Evolutionary conservation across 768 basidiomycete species (phyloP), one percentile per base, ranked within the genome.

Genomic region (Hericium rajendrae): DNA sequence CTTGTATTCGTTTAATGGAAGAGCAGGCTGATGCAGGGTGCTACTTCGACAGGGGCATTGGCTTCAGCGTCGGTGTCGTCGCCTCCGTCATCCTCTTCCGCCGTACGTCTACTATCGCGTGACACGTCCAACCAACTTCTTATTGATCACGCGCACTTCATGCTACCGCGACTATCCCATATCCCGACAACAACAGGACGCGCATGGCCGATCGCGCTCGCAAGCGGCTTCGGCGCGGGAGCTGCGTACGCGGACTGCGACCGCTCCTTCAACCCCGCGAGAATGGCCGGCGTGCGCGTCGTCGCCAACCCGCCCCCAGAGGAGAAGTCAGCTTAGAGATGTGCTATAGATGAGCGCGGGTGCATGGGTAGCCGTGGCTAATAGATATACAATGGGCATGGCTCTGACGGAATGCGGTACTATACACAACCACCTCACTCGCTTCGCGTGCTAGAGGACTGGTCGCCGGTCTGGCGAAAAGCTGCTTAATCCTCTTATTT

Each of bases 171-270:
- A 11, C 37, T 54, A 48, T 60, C 40, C 48, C 18, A 56, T 5
- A 24, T 18, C 16, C 10, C 43, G n/a, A 46, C 43, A 5, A 46
- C 16, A 6, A 37, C 68, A 94, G 92, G 92, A 76, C 88, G 93
- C 58, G 87, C 88, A 67, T 95, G 91, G 91, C 92, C 92, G 48
- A 84, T 95, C 62, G 84, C 88, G 32, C 80, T 94, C 56, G 77
- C 86, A 15, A 88, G 89, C 6, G 92, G 92, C 38, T 93, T 94
- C 68, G 92, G 92, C 38, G 79, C 84, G 41, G 92, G 92, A 46
- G 83, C 84, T 54, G 91, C 92, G 28, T 94, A 91, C 68, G 85
- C 89, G 32, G 92, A 94, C 78, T 94, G 92, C 72, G 90, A 95
- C 74, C 83, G 91, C 52, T 86, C 88, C 15, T 95, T 94, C 82